Evolutionary conservation across 768 basidiomycete species (phyloP).

Genomic region (Neoboletus subvelutipes): DNA sequence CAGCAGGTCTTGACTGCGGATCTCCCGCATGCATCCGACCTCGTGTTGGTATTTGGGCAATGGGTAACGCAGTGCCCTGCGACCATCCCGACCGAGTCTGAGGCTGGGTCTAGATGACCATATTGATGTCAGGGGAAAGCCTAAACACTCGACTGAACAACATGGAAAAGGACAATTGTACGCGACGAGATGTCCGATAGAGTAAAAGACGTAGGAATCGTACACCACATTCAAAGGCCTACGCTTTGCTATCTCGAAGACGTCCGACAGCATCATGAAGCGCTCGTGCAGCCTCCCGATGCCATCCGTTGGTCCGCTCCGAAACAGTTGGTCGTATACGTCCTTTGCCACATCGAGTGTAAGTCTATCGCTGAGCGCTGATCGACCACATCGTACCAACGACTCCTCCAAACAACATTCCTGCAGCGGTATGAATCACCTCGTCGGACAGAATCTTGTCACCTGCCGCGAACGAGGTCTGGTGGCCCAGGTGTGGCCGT

Average conservation of each 20-base stretch:
- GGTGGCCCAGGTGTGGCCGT: conserved; percentile 1
- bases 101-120: neutral
- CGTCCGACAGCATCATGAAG: neutral
- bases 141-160: neutral
- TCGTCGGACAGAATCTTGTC: conserved; percentile 36
- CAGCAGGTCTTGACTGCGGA: neutral
- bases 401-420: conserved; percentile 38
- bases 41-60: neutral
- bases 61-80: neutral
- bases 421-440: conserved; percentile 42
- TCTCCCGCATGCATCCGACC: neutral
- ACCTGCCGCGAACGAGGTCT: conserved; percentile 43
- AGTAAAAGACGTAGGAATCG: neutral
- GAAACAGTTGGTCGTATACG: too few relatives aligned
- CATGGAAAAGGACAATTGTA: neutral
- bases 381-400: conserved; percentile 48
- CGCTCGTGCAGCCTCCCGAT: conserved; percentile 2
- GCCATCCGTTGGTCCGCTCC: neutral
- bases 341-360: conserved; percentile 34
- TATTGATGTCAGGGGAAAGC: neutral
- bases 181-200: neutral
- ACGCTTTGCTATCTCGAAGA: neutral
- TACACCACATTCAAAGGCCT: too few relatives aligned
- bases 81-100: neutral
- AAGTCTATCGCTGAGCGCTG: conserved; percentile 35